Evolutionary conservation across 2,329 filamentous ascomycete species (phyloP).

Genomic region (Bipolaris zeicola): DNA sequence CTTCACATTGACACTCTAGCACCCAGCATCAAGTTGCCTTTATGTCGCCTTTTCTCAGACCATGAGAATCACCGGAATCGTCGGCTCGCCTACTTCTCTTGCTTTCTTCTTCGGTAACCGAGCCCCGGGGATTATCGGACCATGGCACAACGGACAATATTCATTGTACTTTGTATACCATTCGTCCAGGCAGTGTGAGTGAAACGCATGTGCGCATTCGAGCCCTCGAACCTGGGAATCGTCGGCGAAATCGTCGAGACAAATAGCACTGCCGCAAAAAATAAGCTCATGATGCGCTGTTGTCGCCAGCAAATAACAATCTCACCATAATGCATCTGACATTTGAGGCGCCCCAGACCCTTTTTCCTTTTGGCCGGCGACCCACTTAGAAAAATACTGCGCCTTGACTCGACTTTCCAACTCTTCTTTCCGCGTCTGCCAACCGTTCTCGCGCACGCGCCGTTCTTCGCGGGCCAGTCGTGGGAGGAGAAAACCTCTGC

Average conservation of each 20-base stretch:
- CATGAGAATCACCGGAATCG: slow-evolving; percentile 30
- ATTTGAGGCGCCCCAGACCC: slow-evolving; percentile 21
- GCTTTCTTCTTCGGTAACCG: slow-evolving; percentile 14
- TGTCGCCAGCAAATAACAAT: not conserved
- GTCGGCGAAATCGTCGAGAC: slow-evolving; percentile 43
- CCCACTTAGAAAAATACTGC: slow-evolving; percentile 44
- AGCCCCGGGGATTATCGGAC: slow-evolving; percentile 41
- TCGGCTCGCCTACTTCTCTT: slow-evolving; percentile 12
- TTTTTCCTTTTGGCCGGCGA: slow-evolving; percentile 30
- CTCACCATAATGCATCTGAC: slow-evolving; percentile 36
- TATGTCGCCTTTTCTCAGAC: slow-evolving; percentile 21
- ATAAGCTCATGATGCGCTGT: slow-evolving; percentile 10
- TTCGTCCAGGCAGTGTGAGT: slow-evolving; percentile 45
- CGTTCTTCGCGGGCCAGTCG: slow-evolving; percentile 17
- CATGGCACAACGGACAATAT: slow-evolving; percentile 47
- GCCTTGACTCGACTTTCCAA: slow-evolving; percentile 41
- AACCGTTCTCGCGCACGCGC: slow-evolving; percentile 26
- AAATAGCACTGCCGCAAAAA: slow-evolving; percentile 38
- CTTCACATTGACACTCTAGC: too few species aligned
- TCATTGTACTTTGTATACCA: slow-evolving; percentile 48
- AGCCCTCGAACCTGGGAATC: slow-evolving; percentile 44
- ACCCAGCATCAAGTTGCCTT: not conserved
- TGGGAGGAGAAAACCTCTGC: slow-evolving; percentile 34
- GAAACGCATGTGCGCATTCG: slow-evolving; percentile 46
- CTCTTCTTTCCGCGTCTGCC: slow-evolving; percentile 37